Conservation (phyloP, 805 yeast genomes). For the Lachancea kluyveri region DNA sequence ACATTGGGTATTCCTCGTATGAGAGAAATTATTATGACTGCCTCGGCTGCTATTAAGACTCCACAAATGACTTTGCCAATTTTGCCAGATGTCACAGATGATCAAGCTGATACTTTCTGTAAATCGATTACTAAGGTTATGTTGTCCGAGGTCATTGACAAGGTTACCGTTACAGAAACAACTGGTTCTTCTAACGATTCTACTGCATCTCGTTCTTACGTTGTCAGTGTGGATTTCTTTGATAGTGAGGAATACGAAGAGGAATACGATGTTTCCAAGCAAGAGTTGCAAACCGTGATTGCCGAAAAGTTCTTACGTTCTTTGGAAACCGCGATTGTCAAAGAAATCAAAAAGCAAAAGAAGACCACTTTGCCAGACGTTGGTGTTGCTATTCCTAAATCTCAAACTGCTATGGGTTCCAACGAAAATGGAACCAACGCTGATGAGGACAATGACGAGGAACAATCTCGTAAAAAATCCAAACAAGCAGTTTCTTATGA, state of each 20-base stretch:
- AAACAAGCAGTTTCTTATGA: constrained; percentile 91
- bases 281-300: constrained; percentile 66
- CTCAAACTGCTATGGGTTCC: constrained; percentile 36
- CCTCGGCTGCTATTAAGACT: constrained; percentile 91
- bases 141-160: constrained; percentile 83
- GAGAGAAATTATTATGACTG: constrained; percentile 99
- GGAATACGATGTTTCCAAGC: constrained; percentile 84
- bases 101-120: constrained; percentile 87
- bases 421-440: constrained; percentile 55
- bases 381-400: constrained; percentile 64
- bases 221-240: constrained; percentile 69
- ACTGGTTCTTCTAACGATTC: constrained; percentile 54
- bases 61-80: constrained; percentile 97
- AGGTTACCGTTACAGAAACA: constrained; percentile 81
- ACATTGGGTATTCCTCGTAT: constrained; percentile 99
- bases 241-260: constrained; percentile 67
- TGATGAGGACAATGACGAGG: constrained; percentile 47
- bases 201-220: constrained; percentile 60
- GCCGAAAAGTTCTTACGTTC: constrained; percentile 57
- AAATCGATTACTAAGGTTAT: constrained; percentile 80
- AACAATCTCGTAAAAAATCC: constrained; percentile 50
- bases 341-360: constrained; percentile 79
- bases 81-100: constrained; percentile 70
- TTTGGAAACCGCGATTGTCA: constrained; percentile 66
- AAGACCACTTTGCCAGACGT: constrained; percentile 51